phyloP scores from a whole-genome alignment of 2,329 filamentous ascomycete species.

The Colletotrichum godetiae region DNA sequence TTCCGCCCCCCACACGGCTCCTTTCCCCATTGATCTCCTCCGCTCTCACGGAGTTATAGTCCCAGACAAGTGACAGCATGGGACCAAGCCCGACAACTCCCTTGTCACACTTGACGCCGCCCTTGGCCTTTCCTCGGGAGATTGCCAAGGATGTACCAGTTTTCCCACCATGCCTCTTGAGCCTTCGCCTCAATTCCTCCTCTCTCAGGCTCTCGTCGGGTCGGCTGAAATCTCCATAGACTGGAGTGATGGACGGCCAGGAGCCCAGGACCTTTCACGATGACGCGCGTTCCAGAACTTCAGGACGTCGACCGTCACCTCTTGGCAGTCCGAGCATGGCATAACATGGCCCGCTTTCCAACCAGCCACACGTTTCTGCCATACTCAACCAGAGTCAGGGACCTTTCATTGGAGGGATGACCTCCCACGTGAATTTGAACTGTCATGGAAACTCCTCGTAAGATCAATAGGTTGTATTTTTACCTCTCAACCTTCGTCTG shows the following conservation, averaged over 20 bases:
- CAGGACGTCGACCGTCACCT: not conserved
- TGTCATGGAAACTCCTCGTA: not conserved
- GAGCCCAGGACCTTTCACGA: not conserved
- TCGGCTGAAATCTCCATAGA: not conserved
- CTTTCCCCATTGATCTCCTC: constrained; percentile 14
- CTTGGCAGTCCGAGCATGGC: constrained; percentile 21
- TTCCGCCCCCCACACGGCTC: constrained; percentile 18
- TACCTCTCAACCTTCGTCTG: not conserved
- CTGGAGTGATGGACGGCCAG: not conserved
- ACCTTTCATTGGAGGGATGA: not conserved
- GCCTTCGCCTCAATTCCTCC: not conserved
- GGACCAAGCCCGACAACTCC: not conserved
- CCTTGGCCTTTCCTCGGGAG: not conserved
- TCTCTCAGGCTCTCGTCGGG: not conserved
- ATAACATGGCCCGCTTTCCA: not conserved
- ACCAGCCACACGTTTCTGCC: constrained; percentile 6
- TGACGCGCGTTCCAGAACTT: constrained; percentile 27
- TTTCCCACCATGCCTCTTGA: not conserved
- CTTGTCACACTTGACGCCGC: constrained; percentile 20
- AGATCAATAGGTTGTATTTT: not conserved
- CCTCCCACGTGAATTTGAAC: not conserved
- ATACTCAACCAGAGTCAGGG: not conserved
- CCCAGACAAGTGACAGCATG: constrained; percentile 22
- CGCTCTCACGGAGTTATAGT: not conserved
- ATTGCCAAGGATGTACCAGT: constrained; percentile 13